Conservation (phyloP, 1,284 basidiomycete species). For the Fomitopsis palustris region DNA sequence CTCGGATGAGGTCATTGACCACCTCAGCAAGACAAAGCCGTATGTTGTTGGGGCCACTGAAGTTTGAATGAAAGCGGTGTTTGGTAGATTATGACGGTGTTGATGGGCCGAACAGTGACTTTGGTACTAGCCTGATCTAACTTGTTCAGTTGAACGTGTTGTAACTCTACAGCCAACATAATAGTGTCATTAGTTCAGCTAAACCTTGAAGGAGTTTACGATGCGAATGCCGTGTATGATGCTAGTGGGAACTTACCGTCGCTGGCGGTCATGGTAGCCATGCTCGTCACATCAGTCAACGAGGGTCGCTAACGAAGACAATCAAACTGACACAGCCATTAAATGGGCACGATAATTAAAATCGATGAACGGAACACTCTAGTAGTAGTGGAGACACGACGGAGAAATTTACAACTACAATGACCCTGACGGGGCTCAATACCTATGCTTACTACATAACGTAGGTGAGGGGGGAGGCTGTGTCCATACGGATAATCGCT, state of each 20-base stretch:
- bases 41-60: conserved; percentile 36
- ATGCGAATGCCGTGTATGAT: too few relatives aligned
- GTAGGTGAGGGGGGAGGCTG: neutral
- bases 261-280: too few relatives aligned
- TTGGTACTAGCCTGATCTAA: too few relatives aligned
- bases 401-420: neutral
- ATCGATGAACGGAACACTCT: neutral
- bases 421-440: neutral
- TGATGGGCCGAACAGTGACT: neutral
- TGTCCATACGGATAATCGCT: neutral
- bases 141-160: too few relatives aligned
- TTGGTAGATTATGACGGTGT: neutral
- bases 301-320: too few relatives aligned
- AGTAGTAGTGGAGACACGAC: neutral
- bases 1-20: conserved; percentile 46
- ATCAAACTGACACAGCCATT: too few relatives aligned
- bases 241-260: too few relatives aligned
- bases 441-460: neutral
- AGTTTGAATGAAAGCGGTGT: neutral
- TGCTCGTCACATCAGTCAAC: too few relatives aligned
- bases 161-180: too few relatives aligned
- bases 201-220: too few relatives aligned
- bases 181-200: too few relatives aligned
- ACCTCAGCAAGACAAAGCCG: conserved; percentile 55
- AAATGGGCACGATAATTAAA: too few relatives aligned